Percentiles rank a stretch among this genome's conserved stretches.
phyloP scores from a whole-genome alignment of 2,329 filamentous ascomycete genomes.

The Coniochaeta hoffmannii region DNA sequence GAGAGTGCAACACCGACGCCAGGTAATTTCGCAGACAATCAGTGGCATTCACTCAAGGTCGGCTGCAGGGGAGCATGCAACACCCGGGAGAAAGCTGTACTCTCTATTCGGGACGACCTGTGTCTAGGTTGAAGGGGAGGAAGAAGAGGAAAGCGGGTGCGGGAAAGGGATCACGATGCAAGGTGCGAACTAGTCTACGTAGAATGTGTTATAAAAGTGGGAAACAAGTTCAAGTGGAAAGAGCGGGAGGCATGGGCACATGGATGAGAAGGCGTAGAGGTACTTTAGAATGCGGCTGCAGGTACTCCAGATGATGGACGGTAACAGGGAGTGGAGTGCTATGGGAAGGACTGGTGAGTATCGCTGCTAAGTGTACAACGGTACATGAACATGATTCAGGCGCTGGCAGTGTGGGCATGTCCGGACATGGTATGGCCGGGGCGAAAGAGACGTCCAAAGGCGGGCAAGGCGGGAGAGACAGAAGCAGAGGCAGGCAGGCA shows the following conservation, averaged over 20 bases:
- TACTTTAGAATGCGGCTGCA: background rate
- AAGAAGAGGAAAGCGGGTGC: background rate
- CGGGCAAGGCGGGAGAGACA: background rate
- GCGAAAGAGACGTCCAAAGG: background rate
- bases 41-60: background rate
- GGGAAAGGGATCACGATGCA: background rate
- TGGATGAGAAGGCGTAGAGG: background rate
- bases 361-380: no score
- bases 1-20: background rate
- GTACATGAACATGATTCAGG: background rate
- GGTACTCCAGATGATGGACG: background rate
- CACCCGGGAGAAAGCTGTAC: background rate
- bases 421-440: background rate
- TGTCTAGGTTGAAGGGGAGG: background rate
- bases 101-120: background rate
- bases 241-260: background rate
- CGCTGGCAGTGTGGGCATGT: background rate
- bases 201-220: background rate
- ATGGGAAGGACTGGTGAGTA: no score
- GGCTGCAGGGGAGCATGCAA: background rate
- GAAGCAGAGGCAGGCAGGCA: constrained; percentile 1
- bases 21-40: background rate
- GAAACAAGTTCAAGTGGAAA: background rate
- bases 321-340: background rate
- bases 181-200: background rate